Percentiles rank a stretch among this genome's conserved stretches.
Conservation (phyloP, 345 rosid species). For the Trapa incisa region DNA sequence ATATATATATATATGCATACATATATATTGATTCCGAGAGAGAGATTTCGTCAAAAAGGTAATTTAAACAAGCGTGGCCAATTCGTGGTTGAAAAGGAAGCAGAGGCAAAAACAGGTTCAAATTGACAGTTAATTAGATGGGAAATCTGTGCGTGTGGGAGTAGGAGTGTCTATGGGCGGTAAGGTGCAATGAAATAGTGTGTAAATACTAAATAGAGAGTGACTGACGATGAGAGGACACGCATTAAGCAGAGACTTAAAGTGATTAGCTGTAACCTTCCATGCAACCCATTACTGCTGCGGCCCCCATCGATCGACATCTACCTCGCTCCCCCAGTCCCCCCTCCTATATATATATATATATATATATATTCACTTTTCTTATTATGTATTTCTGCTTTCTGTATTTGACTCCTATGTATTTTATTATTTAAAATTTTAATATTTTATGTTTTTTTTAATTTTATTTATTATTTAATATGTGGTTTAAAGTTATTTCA, state of each 20-base stretch:
- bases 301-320: slow-evolving; percentile 4
- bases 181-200: too few relatives aligned
- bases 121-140: too few relatives aligned
- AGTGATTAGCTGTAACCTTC: slow-evolving; percentile 16
- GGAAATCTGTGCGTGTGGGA: background rate
- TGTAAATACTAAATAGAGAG: background rate
- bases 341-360: too few relatives aligned
- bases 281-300: background rate
- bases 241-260: slow-evolving; percentile 6
- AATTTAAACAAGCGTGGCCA: slow-evolving; percentile 36
- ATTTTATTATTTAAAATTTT: too few relatives aligned
- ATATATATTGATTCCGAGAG: background rate
- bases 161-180: background rate
- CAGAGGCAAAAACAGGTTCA: too few relatives aligned
- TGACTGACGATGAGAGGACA: slow-evolving; percentile 8
- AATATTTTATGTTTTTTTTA: too few relatives aligned
- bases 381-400: background rate
- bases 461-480: too few relatives aligned
- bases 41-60: slow-evolving; percentile 5
- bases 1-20: background rate
- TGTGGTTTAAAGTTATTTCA: too few relatives aligned
- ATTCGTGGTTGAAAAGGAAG: slow-evolving; percentile 18
- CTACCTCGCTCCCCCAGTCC: background rate
- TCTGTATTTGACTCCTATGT: too few relatives aligned
- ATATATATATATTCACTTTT: too few relatives aligned